Conservation (phyloP, 1,284 basidiomycete genomes). For the Thelephora terrestris region DNA sequence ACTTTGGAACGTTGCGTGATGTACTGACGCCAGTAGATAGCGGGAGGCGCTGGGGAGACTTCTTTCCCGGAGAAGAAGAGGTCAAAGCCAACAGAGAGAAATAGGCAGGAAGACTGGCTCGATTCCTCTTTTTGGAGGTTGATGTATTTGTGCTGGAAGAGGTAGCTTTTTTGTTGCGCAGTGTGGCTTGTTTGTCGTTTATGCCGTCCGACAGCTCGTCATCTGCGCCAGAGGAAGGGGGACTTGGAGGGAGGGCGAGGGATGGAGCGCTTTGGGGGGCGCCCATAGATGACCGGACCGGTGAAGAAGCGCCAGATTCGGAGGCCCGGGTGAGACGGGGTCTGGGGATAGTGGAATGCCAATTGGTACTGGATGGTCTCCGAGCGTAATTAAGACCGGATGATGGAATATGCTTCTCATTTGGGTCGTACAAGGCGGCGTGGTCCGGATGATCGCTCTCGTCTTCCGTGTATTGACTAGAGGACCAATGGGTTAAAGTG, state of each 20-base stretch:
- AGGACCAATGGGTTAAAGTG: constrained; percentile 50
- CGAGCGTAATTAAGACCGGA: constrained; percentile 49
- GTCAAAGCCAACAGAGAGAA: constrained; percentile 54
- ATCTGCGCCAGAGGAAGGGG: constrained; percentile 28
- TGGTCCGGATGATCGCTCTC: constrained; percentile 37
- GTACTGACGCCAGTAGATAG: constrained; percentile 34
- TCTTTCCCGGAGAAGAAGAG: constrained; percentile 26
- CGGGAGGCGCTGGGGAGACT: constrained; percentile 24
- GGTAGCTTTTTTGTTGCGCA: constrained; percentile 15
- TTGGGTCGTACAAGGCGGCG: constrained; percentile 25
- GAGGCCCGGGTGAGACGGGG: constrained; percentile 38
- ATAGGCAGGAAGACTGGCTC: constrained; percentile 65
- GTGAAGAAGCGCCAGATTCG: constrained; percentile 26
- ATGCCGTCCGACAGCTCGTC: constrained; percentile 35
- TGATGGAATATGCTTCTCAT: constrained; percentile 10
- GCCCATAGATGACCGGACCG: constrained; percentile 19
- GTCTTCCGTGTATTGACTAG: constrained; percentile 51
- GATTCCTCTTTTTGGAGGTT: constrained; percentile 39
- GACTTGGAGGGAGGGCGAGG: constrained; percentile 22
- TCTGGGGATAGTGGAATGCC: constrained; percentile 47
- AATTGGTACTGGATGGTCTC: constrained; percentile 61
- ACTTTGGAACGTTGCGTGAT: constrained; percentile 26
- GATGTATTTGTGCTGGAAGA: constrained; percentile 19
- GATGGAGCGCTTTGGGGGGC: constrained; percentile 27
- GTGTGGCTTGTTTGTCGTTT: constrained; percentile 20